Evolutionary conservation across 345 rosid genomes (phyloP).

Genomic region (Citrus mangshanensis): DNA sequence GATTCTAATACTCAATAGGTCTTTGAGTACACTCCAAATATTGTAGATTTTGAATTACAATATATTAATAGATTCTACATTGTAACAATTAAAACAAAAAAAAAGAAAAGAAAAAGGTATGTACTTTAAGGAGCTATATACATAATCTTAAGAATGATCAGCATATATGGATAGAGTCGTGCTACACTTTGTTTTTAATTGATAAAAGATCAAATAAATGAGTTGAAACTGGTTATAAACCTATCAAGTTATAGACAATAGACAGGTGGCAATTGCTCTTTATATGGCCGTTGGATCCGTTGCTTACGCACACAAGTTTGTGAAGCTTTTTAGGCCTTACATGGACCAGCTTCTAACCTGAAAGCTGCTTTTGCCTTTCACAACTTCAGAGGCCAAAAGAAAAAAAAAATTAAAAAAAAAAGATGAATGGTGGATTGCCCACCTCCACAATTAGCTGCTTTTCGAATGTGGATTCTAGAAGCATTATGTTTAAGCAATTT

Average conservation of each 20-base stretch:
- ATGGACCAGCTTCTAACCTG: not conserved
- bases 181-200: too few relatives aligned
- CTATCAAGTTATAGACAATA: not conserved
- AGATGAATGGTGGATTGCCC: not conserved
- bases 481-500: not conserved
- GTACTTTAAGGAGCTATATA: too few relatives aligned
- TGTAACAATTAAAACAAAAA: too few relatives aligned
- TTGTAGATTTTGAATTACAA: too few relatives aligned
- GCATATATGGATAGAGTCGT: too few relatives aligned
- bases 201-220: too few relatives aligned
- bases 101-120: too few relatives aligned
- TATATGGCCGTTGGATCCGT: not conserved
- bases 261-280: not conserved
- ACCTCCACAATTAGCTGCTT: not conserved
- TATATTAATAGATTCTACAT: too few relatives aligned
- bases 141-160: too few relatives aligned
- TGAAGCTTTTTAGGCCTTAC: not conserved
- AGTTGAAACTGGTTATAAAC: too few relatives aligned
- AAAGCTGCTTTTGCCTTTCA: not conserved
- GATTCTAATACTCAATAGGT: too few relatives aligned
- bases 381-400: not conserved
- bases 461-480: not conserved
- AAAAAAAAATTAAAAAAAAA: not conserved
- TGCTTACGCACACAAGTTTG: slow-evolving; percentile 4
- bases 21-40: too few relatives aligned